These are phyloP conservation scores for Pyrenophora graminea DNA, from an alignment of 2,329 filamentous ascomycete species.

Conservation along the genomic window DNA sequence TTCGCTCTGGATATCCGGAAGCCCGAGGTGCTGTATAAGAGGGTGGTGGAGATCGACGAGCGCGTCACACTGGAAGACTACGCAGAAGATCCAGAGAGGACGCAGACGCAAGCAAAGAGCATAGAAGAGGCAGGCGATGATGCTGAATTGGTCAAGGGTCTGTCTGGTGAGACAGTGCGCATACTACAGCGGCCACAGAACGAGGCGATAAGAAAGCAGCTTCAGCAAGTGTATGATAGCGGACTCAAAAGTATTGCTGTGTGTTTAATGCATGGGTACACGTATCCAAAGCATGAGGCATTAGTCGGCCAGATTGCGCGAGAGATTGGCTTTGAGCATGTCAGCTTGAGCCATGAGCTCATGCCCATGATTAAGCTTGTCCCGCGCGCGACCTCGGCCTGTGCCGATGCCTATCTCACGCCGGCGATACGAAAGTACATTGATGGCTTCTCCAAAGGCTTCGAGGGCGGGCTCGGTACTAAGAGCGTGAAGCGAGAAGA, in stretches of 20 bases:
- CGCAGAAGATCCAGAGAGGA: constrained; percentile 78
- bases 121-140: constrained; percentile 52
- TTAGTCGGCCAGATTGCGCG: constrained; percentile 74
- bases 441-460: constrained; percentile 76
- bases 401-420: constrained; percentile 79
- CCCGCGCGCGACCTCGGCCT: constrained; percentile 74
- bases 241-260: constrained; percentile 84
- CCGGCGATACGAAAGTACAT: constrained; percentile 80
- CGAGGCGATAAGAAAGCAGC: constrained; percentile 60
- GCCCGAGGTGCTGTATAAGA: constrained; percentile 83
- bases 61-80: constrained; percentile 90
- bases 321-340: constrained; percentile 81
- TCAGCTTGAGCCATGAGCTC: constrained; percentile 77
- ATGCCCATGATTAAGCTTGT: constrained; percentile 91
- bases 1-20: constrained; percentile 88
- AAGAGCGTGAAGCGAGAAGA: constrained; percentile 70
- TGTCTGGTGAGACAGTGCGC: constrained; percentile 75
- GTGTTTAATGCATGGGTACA: constrained; percentile 90
- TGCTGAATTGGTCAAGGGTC: constrained; percentile 67
- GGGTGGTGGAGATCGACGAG: constrained; percentile 88
- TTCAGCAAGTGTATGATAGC: constrained; percentile 69
- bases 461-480: constrained; percentile 77
- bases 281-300: constrained; percentile 83
- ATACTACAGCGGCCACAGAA: constrained; percentile 67
- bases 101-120: constrained; percentile 59